A percentile compares a stretch with the other conserved stretches of the same genome.
phyloP scores from a whole-genome alignment of 1,139 yeast genomes.

The Yamadazyma blattariae region DNA sequence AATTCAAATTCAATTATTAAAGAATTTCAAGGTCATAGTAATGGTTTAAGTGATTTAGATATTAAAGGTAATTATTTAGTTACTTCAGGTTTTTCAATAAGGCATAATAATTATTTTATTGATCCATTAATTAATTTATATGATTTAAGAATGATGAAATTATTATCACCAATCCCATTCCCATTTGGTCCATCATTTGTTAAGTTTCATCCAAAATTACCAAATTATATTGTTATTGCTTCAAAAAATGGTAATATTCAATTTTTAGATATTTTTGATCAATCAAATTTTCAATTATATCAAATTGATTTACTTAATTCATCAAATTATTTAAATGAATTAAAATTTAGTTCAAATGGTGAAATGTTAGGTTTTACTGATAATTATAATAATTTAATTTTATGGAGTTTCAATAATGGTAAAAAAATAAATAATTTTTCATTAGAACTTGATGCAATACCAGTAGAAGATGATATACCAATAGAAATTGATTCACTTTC shows the following conservation, averaged over 20 bases:
- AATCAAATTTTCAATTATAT: slow-evolving; percentile 58
- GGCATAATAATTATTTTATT: slow-evolving; percentile 36
- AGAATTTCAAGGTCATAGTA: slow-evolving; percentile 70
- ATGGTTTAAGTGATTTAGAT: slow-evolving; percentile 74
- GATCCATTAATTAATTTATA: slow-evolving; percentile 86
- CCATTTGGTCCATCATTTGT: slow-evolving; percentile 89
- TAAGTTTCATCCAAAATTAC: slow-evolving; percentile 80
- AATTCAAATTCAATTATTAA: slow-evolving; percentile 51
- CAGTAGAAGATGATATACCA: slow-evolving; percentile 48
- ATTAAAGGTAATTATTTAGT: slow-evolving; percentile 73
- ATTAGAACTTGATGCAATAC: slow-evolving; percentile 45
- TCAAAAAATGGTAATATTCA: slow-evolving; percentile 82
- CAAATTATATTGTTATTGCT: slow-evolving; percentile 73
- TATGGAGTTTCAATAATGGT: slow-evolving; percentile 63
- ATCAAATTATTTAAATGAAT: slow-evolving; percentile 41
- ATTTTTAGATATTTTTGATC: slow-evolving; percentile 79
- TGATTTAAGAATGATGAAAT: slow-evolving; percentile 72
- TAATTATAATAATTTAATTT: slow-evolving; percentile 57
- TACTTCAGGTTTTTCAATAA: slow-evolving; percentile 76
- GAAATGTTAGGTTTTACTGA: slow-evolving; percentile 74
- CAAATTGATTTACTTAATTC: slow-evolving; percentile 52
- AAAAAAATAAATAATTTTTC: slow-evolving; percentile 47
- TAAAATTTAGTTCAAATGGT: slow-evolving; percentile 77
- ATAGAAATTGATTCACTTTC: slow-evolving; percentile 41
- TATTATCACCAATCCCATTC: slow-evolving; percentile 80